These are phyloP conservation scores for Ophiostoma ips DNA, from an alignment of 2,329 filamentous ascomycete species.

Conservation along the genomic window DNA sequence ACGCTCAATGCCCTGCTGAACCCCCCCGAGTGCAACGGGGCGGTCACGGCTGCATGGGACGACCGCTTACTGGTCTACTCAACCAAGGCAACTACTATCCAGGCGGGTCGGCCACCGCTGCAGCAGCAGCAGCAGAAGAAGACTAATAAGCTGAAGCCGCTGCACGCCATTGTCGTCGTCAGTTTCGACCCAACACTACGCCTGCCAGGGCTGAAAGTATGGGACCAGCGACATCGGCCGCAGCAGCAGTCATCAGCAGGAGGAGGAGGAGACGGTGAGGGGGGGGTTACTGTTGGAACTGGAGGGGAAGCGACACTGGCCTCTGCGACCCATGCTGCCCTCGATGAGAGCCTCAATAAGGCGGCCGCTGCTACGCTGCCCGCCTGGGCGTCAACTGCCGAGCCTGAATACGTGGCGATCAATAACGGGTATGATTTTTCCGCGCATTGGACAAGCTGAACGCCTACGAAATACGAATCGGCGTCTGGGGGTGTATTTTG, in stretches of 20 bases:
- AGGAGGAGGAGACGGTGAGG: too few species aligned
- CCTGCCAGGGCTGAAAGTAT: constrained; percentile 5
- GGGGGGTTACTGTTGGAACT: too few species aligned
- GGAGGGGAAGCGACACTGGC: too few species aligned
- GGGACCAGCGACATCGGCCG: not conserved
- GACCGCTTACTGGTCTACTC: constrained; percentile 34
- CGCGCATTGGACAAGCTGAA: not conserved
- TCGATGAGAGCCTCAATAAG: too few species aligned
- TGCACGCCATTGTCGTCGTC: constrained; percentile 25
- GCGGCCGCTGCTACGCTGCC: too few species aligned
- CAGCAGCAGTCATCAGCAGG: too few species aligned
- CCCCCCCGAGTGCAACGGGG: constrained; percentile 22
- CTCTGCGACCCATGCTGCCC: too few species aligned
- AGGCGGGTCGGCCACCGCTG: not conserved
- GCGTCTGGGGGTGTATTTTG: too few species aligned
- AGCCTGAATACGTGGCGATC: not conserved
- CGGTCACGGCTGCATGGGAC: constrained; percentile 30
- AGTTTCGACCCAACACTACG: constrained; percentile 25
- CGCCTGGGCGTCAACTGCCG: not conserved
- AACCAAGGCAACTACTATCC: constrained; percentile 8
- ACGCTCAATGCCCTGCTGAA: constrained; percentile 26
- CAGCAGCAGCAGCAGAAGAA: too few species aligned
- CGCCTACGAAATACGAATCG: too few species aligned
- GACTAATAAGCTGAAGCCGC: constrained; percentile 10
- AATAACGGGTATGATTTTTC: not conserved